Evolutionary conservation across 257 asterid genomes (phyloP).

Genomic region (Mentha longifolia): DNA sequence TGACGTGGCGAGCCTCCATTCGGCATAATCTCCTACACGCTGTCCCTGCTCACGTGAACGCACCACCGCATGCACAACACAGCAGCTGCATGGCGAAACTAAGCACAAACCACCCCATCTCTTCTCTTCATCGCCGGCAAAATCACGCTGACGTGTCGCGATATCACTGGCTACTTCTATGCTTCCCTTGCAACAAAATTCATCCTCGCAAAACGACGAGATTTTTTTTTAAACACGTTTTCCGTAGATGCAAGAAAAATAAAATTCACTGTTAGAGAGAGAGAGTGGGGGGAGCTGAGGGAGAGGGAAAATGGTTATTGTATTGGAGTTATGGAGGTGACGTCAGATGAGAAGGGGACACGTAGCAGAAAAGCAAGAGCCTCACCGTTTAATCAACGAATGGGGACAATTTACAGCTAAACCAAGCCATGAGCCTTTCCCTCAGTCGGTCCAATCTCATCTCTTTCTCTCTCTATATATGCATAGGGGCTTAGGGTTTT

Average conservation of each 20-base stretch:
- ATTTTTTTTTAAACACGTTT: slow-evolving; percentile 18
- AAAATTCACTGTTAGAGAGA: not conserved
- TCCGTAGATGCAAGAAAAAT: slow-evolving; percentile 28
- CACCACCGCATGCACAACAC: slow-evolving; percentile 6
- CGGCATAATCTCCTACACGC: not conserved
- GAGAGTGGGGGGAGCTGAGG: not conserved
- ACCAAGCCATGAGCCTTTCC: slow-evolving; percentile 9
- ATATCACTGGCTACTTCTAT: not conserved
- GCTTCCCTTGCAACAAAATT: not conserved
- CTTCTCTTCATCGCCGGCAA: not conserved
- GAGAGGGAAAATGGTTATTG: not conserved
- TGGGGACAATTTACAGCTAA: slow-evolving; percentile 43
- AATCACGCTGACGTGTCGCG: not conserved
- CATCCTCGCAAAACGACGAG: slow-evolving; percentile 28
- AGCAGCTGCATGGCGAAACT: slow-evolving; percentile 1
- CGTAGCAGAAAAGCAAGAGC: slow-evolving; percentile 43
- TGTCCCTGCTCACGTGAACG: slow-evolving; percentile 16
- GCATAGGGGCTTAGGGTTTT: no score
- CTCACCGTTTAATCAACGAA: slow-evolving; percentile 65
- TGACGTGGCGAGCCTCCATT: not conserved
- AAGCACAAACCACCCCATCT: no score
- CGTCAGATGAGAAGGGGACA: slow-evolving; percentile 46
- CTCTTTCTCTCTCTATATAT: not conserved
- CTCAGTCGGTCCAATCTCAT: slow-evolving; percentile 51
- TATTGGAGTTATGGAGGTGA: slow-evolving; percentile 17